Evolutionary conservation across 2,329 filamentous ascomycete genomes (phyloP), one percentile per base, ranked within the genome.

Genomic region (Paracorniculantispora psalliotae): DNA sequence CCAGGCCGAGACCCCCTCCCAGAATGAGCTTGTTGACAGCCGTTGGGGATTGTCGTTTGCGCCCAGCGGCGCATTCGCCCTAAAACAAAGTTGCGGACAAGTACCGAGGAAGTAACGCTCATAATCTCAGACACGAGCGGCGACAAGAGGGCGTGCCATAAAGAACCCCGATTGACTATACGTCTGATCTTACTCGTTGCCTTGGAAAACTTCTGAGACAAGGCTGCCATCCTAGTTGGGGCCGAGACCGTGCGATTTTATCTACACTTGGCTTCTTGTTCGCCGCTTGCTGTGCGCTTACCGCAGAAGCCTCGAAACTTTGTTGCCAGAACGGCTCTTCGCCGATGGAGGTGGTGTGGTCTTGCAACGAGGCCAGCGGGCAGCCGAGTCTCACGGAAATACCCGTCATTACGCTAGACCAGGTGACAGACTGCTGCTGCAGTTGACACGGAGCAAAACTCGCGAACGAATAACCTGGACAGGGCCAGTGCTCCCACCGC

Each of bases 341-440:
- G 25, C 7, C 17, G 26, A 25, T 43, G 25, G 17, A 33, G 33
- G 4, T 17, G 21, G 46, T 6, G 26, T 26, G 17, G 26, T 19
- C 21, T 48, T n/a, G 46, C 19, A n/a, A 12, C 13, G 5, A 55
- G 15, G 33, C 1, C 28, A 10, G 30, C 15, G 19, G 43, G 8
- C 43, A 48, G 15, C 53, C 53, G 43, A 56, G 41, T 28, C 41
- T 37, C 21, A 30, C 53, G 53, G 53, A 57, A 48, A 6, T 57
- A 48, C 17, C 53, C 44, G 53, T 57, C 44, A 39, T 23, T 17
- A 33, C 43, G 28, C 43, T 30, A 55, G 30, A 9, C 53, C 46
- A 50, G 35, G 46, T 57, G 54, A 57, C 54, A 28, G 28, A 19
- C n/a, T 28, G 44, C 3, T 13, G 33, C 44, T 57, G 46, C 44